Conservation (phyloP, 1,284 basidiomycete genomes). For the Cerrena zonata region DNA sequence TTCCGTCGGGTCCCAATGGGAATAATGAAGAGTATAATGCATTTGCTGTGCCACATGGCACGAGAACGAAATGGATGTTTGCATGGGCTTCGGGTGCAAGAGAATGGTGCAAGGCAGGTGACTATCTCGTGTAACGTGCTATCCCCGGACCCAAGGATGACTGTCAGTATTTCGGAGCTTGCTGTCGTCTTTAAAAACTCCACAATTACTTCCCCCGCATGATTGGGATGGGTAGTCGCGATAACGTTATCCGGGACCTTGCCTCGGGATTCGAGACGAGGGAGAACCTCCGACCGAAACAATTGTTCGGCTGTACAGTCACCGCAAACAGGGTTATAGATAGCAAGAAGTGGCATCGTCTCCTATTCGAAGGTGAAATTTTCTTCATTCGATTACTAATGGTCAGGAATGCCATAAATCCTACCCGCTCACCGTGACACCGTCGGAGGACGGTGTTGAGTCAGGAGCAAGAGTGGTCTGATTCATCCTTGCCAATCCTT, state of each 20-base stretch:
- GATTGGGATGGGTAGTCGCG: conserved; percentile 46
- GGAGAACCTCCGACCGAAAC: conserved; percentile 56
- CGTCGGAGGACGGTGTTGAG: too few species aligned
- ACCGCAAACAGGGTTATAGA: conserved; percentile 49
- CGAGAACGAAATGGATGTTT: conserved; percentile 42
- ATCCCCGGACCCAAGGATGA: conserved; percentile 79
- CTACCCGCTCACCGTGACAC: conserved; percentile 1
- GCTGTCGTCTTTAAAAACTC: conserved; percentile 32
- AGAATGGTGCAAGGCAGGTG: conserved; percentile 45
- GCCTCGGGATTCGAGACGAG: conserved; percentile 47
- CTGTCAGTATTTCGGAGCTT: conserved; percentile 26
- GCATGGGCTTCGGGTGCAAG: not conserved
- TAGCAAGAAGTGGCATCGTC: conserved; percentile 28
- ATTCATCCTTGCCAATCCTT: too few species aligned
- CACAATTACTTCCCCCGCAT: conserved; percentile 55
- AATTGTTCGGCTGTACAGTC: conserved; percentile 38
- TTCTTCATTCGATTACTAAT: not conserved
- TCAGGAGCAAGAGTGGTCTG: too few species aligned
- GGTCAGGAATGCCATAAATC: conserved; percentile 7
- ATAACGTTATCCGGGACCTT: conserved; percentile 36
- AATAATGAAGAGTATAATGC: conserved; percentile 76
- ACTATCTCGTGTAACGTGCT: conserved; percentile 87
- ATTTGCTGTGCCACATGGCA: conserved; percentile 90
- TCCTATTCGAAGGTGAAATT: too few species aligned
- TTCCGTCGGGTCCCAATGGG: conserved; percentile 29